Evolutionary conservation across 306 rosid species (phyloP).

Genomic region (Glycine tomentella): DNA sequence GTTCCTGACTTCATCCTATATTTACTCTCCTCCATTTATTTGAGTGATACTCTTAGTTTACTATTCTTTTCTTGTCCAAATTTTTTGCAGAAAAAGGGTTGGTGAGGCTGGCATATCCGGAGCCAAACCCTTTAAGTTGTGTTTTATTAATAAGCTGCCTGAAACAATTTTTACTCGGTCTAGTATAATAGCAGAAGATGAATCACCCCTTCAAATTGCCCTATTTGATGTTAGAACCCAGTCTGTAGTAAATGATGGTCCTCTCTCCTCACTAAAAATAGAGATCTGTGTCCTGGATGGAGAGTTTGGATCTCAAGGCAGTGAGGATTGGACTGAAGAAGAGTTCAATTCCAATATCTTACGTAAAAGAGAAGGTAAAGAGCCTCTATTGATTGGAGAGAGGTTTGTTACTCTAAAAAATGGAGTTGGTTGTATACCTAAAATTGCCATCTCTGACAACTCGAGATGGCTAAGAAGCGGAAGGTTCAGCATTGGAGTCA

Average conservation of each 20-base stretch:
- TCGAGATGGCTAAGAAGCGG: constrained; percentile 69
- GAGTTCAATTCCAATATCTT: constrained; percentile 57
- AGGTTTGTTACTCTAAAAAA: constrained; percentile 44
- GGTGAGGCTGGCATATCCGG: constrained; percentile 52
- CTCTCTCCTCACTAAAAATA: constrained; percentile 57
- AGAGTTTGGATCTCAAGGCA: constrained; percentile 53
- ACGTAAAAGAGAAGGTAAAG: constrained; percentile 58
- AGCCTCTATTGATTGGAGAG: constrained; percentile 65
- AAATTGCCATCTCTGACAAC: constrained; percentile 60
- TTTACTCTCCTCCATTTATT: neutral
- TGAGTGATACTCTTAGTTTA: neutral
- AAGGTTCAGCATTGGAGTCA: constrained; percentile 69
- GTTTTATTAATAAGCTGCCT: constrained; percentile 52
- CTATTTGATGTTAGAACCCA: constrained; percentile 56
- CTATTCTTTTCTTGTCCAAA: neutral
- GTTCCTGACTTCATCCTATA: neutral
- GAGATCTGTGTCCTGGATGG: constrained; percentile 61
- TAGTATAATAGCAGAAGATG: constrained; percentile 44
- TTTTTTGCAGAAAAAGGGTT: constrained; percentile 51
- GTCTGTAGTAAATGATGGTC: constrained; percentile 50
- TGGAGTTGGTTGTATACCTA: constrained; percentile 52
- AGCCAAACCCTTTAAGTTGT: constrained; percentile 55
- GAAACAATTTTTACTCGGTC: constrained; percentile 52
- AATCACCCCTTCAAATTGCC: constrained; percentile 46
- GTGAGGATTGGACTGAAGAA: constrained; percentile 62